Conservation (phyloP, 345 rosid genomes). For the Arabidopsis arenosa region DNA sequence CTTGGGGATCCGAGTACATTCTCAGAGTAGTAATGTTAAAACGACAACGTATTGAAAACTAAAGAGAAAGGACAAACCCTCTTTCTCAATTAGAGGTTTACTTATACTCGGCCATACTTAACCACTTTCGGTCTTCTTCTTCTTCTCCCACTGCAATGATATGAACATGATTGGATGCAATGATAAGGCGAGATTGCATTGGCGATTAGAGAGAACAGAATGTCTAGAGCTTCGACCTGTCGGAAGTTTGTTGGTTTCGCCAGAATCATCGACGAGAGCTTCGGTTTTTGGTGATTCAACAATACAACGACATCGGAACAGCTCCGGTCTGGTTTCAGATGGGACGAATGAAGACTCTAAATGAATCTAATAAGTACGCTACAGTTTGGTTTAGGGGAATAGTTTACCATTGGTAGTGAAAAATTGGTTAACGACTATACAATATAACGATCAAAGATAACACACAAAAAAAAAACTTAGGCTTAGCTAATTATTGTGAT, state of each 20-base stretch:
- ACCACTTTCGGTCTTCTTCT: too few species aligned
- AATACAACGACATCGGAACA: constrained; percentile 37
- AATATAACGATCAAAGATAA: too few species aligned
- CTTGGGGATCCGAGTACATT: too few species aligned
- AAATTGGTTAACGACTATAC: background rate
- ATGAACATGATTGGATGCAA: too few species aligned
- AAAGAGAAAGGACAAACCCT: too few species aligned
- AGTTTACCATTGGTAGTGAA: constrained; percentile 21
- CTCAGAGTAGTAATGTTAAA: too few species aligned
- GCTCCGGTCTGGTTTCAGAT: constrained; percentile 38
- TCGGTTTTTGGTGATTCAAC: constrained; percentile 58
- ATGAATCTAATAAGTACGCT: background rate
- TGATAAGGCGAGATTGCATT: constrained; percentile 46
- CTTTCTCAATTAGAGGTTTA: too few species aligned
- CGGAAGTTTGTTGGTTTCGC: constrained; percentile 52
- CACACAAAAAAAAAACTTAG: too few species aligned
- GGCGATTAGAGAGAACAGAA: constrained; percentile 45
- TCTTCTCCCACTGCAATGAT: too few species aligned
- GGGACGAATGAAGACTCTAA: constrained; percentile 43
- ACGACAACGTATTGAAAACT: too few species aligned
- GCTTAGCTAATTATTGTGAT: too few species aligned
- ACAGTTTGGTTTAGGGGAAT: background rate
- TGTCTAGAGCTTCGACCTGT: constrained; percentile 61
- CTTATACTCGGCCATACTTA: too few species aligned
- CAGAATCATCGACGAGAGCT: constrained; percentile 51